Conservation (phyloP, 345 rosid species). For the Mangifera indica region DNA sequence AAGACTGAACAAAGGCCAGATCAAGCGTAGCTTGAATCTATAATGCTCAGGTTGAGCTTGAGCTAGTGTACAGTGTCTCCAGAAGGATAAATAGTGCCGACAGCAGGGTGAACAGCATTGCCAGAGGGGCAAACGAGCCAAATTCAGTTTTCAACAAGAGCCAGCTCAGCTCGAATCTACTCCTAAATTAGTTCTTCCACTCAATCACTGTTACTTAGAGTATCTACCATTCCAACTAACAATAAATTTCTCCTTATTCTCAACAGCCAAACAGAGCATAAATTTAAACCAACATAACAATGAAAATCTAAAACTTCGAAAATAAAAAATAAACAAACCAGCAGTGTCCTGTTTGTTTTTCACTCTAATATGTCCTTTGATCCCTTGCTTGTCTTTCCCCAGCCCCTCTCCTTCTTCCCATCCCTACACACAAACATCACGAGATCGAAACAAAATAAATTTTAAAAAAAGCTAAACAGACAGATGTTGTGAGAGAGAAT, state of each 20-base stretch:
- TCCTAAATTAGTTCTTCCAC: too few species aligned
- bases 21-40: too few species aligned
- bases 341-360: constrained; percentile 83
- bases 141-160: too few species aligned
- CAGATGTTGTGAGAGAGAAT: not conserved
- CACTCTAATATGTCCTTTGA: constrained; percentile 82
- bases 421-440: constrained; percentile 45
- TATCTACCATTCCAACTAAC: not conserved
- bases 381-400: constrained; percentile 97
- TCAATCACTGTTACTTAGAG: not conserved
- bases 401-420: constrained; percentile 99
- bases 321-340: constrained; percentile 38
- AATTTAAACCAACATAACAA: not conserved
- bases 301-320: not conserved
- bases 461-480: not conserved
- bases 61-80: too few species aligned
- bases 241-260: not conserved
- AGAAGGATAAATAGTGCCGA: too few species aligned
- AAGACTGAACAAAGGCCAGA: too few species aligned
- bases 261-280: not conserved
- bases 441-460: not conserved
- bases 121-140: too few species aligned
- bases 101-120: too few species aligned
- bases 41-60: too few species aligned
- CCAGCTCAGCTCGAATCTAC: too few species aligned